Base-by-base conservation (phyloP, 345 rosid species). In the Murraya paniculata region DNA sequence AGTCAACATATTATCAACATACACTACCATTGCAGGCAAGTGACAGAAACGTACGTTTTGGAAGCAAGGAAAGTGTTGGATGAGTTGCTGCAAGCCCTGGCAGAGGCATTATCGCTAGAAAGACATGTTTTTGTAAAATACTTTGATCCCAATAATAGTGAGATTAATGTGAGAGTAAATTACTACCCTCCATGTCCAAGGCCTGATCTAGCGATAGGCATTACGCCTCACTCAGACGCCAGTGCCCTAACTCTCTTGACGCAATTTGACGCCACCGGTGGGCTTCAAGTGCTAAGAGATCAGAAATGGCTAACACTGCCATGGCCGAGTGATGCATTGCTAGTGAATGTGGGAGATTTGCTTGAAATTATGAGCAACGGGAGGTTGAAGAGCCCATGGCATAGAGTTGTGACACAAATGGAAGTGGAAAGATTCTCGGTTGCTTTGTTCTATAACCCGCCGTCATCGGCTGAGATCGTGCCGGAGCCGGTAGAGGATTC, bases 161-260 rank as follows among this genome's bases (percentile, higher is more conserved):
- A 71, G 80, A 60, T 75, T 25, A 82, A 82, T 21, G 64, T 82
- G 9, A 68, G 75, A 39, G 64, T 86, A 27, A 80, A 84, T 19
- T 84, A 79, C 36, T 86, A 86, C 50, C 85, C 87, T 7, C 84
- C 87, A 0, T 84, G 87, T 18, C 89, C 89, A 0, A 73, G 84
- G 5, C 85, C 85, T 0, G 87, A 86, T 25, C 74, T 81, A n/a
- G 35, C 86, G 0, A 69, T 81, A 8, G 89, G 89, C 0, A 78
- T 86, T 6, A 79, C 64, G 31, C 84, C 89, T n/a, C 87, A 84
- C 66, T 70, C 88, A 1, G 86, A 86, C 45, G 76, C 79, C 22
- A 74, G 82, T n/a, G 22, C 72, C 31, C 24, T 84, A 27, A 86
- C 87, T 75, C 59, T 86, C 55, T 70, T 84, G 35, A 80, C 76